Base-by-base conservation (phyloP, 176 grass and related monocot genomes). In the Carex littledalei region DNA sequence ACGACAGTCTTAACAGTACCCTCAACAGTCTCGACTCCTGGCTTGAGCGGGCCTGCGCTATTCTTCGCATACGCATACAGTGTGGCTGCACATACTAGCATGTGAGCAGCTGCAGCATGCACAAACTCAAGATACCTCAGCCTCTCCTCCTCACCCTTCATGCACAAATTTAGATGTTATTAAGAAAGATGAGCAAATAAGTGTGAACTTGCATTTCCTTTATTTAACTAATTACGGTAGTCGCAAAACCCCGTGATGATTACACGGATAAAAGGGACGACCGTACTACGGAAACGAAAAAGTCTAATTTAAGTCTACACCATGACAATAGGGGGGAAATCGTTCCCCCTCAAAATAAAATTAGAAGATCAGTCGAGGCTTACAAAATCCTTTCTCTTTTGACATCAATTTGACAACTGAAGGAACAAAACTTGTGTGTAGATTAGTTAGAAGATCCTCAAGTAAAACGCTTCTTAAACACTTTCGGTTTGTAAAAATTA, bases 81-180 rank as follows among this genome's bases (percentile, higher is more conserved):
- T 72, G 85, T 78, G 1, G 95, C 91, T 1, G 87, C 86, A 22
- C 85, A 94, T 32, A 95, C 32, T 31, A 95, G 13, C 76, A 85
- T 89, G 83, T 95, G 91, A 55, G 89, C 88, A 56, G 91, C 91
- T 57, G 88, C 89, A 50, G 82, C 91, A 81, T 98, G 91, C 79
- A 95, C 93, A 79, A 93, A 93, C 85, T 88, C 88, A 15, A 98
- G 86, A 79, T 98, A 94, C 85, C 88, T 85, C 74, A 98, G 91
- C 88, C 91, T 94, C 80, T 94, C 89, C 45, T 81, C 88, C 90
- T 91, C 86, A 55, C 35, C 53, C 67, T 20, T 56, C 39, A 78
- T 39, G 86, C 55, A 73, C 61, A 83, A 29, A 76, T 70, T 35
- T 21, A 31, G 26, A 52, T 3, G 5, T 57, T 35, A 32, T 61